These are phyloP conservation scores for Pestalotiopsis sp. DNA, from an alignment of 2,329 filamentous ascomycete genomes.

Conservation along the genomic window DNA sequence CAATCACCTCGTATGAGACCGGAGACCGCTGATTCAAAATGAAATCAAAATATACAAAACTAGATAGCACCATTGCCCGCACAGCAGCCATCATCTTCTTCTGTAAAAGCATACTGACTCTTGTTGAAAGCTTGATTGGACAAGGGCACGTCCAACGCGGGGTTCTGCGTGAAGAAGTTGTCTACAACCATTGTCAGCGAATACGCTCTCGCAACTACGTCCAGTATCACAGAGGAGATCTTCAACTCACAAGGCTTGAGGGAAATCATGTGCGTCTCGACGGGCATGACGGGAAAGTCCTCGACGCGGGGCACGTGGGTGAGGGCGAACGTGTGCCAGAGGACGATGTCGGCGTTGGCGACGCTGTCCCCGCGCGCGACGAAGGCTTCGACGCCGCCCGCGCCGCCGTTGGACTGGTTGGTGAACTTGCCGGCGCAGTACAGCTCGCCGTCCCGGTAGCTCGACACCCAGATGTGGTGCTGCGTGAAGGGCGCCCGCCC, in stretches of 20 bases:
- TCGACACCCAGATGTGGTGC: conserved; percentile 31
- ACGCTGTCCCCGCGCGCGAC: not conserved
- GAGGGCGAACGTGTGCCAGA: conserved; percentile 35
- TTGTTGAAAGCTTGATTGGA: not conserved
- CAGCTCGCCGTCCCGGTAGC: conserved; percentile 30
- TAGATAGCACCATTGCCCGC: not conserved
- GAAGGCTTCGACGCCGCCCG: not conserved
- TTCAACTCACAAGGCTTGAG: conserved; percentile 51
- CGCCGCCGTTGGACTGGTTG: conserved; percentile 20
- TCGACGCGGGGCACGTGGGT: conserved; percentile 58
- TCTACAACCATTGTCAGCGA: not conserved
- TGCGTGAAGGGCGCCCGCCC: conserved; percentile 29
- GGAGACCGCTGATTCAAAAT: not conserved
- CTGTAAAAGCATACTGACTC: not conserved
- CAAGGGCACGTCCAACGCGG: not conserved
- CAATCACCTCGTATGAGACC: not conserved
- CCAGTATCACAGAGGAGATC: too few relatives aligned
- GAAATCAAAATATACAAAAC: not conserved
- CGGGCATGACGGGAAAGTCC: conserved; percentile 63
- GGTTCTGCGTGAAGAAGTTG: not conserved
- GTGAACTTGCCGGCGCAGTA: conserved; percentile 30
- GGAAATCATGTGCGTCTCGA: conserved; percentile 53
- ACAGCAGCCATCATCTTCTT: not conserved
- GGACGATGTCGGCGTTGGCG: conserved; percentile 7
- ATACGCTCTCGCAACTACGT: too few relatives aligned